Percentiles rank a stretch among this genome's conserved stretches.
These are phyloP conservation scores for Primulina tabacum DNA, from an alignment of 257 asterid genomes.

Conservation along the genomic window DNA sequence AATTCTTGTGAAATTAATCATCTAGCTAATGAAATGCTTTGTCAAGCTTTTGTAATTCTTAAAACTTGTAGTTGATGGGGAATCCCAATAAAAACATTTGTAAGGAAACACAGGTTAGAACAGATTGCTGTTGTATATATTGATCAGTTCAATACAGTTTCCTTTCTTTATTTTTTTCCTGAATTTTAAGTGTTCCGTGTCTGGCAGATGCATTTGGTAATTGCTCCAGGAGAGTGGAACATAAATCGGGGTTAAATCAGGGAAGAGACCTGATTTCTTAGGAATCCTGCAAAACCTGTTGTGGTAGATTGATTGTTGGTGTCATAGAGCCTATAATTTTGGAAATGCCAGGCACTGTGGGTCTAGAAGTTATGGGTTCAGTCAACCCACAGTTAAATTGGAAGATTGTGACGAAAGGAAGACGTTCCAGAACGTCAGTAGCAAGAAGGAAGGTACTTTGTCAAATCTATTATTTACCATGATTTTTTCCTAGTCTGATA, in stretches of 20 bases:
- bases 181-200: constrained; percentile 8
- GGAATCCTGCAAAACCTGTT: constrained; percentile 31
- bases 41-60: neutral
- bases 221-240: constrained; percentile 32
- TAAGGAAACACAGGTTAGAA: neutral
- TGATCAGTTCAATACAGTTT: neutral
- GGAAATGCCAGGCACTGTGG: constrained; percentile 47
- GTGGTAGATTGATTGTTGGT: constrained; percentile 41
- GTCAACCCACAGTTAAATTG: constrained; percentile 49
- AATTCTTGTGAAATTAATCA: neutral
- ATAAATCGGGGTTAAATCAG: constrained; percentile 20
- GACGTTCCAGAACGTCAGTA: constrained; percentile 58
- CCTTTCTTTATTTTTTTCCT: neutral
- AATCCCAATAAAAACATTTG: neutral
- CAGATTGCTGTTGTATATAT: neutral
- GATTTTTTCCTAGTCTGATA: neutral
- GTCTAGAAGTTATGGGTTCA: constrained; percentile 51
- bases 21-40: neutral
- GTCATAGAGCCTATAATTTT: constrained; percentile 40
- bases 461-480: neutral
- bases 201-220: constrained; percentile 39
- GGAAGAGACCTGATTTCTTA: constrained; percentile 25
- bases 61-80: neutral
- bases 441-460: constrained; percentile 59
- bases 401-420: constrained; percentile 70